Evolutionary conservation across 495 filamentous ascomycete species (phyloP).

Genomic region (Aspergillus conjunctus): DNA sequence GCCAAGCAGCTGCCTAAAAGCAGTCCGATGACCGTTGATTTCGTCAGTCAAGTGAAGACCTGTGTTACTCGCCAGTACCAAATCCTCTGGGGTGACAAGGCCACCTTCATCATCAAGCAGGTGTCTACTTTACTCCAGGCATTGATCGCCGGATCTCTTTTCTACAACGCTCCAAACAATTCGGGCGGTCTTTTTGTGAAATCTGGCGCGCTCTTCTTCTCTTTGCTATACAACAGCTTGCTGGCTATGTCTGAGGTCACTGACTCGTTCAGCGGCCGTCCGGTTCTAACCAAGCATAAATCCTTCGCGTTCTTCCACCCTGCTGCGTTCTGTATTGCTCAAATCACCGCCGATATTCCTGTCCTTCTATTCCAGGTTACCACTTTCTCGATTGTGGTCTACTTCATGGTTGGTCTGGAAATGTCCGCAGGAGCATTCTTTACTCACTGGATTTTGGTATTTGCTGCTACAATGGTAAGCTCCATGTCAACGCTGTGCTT

Average conservation of each 20-base stretch:
- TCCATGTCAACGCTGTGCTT: not conserved
- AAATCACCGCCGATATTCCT: conserved; percentile 70
- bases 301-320: conserved; percentile 67
- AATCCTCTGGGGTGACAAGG: conserved; percentile 62
- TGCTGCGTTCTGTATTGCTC: conserved; percentile 69
- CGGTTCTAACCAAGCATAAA: conserved; percentile 63
- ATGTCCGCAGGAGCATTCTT: conserved; percentile 55
- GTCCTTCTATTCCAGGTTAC: conserved; percentile 64
- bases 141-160: conserved; percentile 46
- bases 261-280: conserved; percentile 66
- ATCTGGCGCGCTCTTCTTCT: conserved; percentile 68
- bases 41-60: conserved; percentile 59
- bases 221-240: conserved; percentile 72
- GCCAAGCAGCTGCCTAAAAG: conserved; percentile 40
- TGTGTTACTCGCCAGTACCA: conserved; percentile 58
- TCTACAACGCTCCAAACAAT: conserved; percentile 43
- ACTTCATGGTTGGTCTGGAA: conserved; percentile 67
- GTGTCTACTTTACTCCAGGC: conserved; percentile 46
- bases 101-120: conserved; percentile 62
- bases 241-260: conserved; percentile 73
- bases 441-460: conserved; percentile 52
- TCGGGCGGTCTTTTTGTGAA: conserved; percentile 55
- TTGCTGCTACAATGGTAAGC: conserved; percentile 32
- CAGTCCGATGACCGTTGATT: conserved; percentile 59
- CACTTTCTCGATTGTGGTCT: conserved; percentile 69